phyloP scores from a whole-genome alignment of 139 green algal genomes.

The Limnomonas spitsbergensis region DNA sequence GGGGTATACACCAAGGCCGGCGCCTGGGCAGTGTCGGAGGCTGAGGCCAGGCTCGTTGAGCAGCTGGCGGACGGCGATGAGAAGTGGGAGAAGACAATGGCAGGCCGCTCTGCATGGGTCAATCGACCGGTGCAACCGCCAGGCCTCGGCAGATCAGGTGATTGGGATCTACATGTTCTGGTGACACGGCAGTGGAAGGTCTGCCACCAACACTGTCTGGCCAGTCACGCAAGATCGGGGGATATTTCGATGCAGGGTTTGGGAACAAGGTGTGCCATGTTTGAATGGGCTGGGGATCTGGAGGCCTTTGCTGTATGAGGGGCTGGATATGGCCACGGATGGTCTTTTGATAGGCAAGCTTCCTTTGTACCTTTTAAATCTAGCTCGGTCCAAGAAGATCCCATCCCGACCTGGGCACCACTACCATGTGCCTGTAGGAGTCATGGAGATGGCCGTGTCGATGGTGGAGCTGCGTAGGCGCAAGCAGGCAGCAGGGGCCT shows the following conservation, averaged over 20 bases:
- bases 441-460: slow-evolving; percentile 61
- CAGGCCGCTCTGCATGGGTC: slow-evolving; percentile 64
- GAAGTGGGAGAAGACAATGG: slow-evolving; percentile 33
- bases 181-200: not conserved
- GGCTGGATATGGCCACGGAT: too few species aligned
- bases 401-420: too few species aligned
- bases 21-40: slow-evolving; percentile 67
- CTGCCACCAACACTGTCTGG: too few species aligned
- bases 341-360: too few species aligned
- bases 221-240: too few species aligned
- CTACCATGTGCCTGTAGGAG: slow-evolving; percentile 33
- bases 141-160: slow-evolving; percentile 46
- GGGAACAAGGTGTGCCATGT: too few species aligned
- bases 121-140: slow-evolving; percentile 67
- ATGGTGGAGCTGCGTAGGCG: slow-evolving; percentile 56
- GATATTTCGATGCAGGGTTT: too few species aligned
- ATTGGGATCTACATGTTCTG: too few species aligned
- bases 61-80: not conserved
- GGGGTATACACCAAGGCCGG: slow-evolving; percentile 58
- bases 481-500: slow-evolving; percentile 43
- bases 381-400: too few species aligned
- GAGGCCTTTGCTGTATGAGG: too few species aligned
- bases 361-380: too few species aligned
- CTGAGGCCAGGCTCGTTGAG: slow-evolving; percentile 51
- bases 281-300: too few species aligned